These are phyloP conservation scores for Eudorina sp. DNA, from an alignment of 139 green algal species.

Conservation along the genomic window DNA sequence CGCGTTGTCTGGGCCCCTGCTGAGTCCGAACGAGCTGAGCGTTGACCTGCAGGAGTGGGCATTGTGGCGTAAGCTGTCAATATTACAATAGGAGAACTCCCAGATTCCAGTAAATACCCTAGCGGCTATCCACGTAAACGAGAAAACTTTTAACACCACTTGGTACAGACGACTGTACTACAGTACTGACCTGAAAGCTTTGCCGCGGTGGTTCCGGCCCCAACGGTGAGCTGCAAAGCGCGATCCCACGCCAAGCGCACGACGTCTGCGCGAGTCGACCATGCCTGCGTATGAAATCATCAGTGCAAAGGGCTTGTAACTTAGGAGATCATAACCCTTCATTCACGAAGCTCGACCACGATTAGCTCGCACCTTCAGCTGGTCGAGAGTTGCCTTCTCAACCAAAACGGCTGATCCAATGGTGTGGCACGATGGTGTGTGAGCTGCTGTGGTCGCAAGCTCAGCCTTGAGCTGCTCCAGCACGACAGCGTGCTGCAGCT, in stretches of 20 bases:
- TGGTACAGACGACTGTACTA: no score
- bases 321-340: no score
- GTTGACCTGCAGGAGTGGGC: not conserved
- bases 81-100: no score
- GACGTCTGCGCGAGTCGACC: not conserved
- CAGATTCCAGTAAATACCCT: no score
- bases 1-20: not conserved
- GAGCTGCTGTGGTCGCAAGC: not conserved
- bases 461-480: conserved; percentile 16
- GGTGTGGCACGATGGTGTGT: not conserved
- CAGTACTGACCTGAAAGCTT: not conserved
- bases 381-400: not conserved
- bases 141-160: not conserved
- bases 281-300: no score
- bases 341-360: no score
- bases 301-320: no score
- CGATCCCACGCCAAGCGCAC: conserved; percentile 9
- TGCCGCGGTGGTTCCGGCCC: not conserved
- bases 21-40: not conserved
- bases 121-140: no score
- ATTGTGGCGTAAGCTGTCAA: no score
- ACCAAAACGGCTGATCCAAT: not conserved
- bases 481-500: not conserved
- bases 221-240: conserved; percentile 18
- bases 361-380: conserved; percentile 17